Percentiles rank a stretch among this genome's conserved stretches.
These are phyloP conservation scores for Jackrogersella minutella DNA, from an alignment of 495 filamentous ascomycete genomes.

Conservation along the genomic window DNA sequence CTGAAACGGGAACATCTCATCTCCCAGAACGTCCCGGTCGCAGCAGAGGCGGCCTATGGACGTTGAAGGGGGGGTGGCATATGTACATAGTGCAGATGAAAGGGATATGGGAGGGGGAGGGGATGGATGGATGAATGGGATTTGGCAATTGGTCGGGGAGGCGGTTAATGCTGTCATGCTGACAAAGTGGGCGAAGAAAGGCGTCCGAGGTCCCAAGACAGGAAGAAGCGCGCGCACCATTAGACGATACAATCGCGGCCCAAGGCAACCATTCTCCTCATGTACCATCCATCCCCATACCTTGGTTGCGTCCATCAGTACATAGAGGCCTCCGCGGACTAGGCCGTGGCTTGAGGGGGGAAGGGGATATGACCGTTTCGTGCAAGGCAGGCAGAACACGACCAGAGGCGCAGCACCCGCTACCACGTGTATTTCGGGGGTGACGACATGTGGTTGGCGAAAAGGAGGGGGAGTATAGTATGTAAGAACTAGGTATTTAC, in stretches of 20 bases:
- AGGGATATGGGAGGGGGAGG: neutral
- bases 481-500: too few relatives aligned
- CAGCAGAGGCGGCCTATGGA: conserved; percentile 20
- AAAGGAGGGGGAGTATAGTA: neutral
- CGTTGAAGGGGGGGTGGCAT: conserved; percentile 14
- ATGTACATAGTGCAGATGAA: neutral
- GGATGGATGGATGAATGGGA: neutral
- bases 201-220: neutral
- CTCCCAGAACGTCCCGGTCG: conserved; percentile 23
- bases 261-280: too few relatives aligned
- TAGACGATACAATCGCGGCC: conserved; percentile 11
- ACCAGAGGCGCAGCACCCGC: conserved; percentile 32
- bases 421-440: conserved; percentile 35
- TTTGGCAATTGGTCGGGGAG: neutral
- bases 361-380: conserved; percentile 25
- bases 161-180: conserved; percentile 31
- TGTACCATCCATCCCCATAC: too few relatives aligned
- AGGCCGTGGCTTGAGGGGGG: neutral
- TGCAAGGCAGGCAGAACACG: neutral
- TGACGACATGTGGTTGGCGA: conserved; percentile 14
- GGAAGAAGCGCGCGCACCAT: neutral
- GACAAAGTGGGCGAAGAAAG: conserved; percentile 11
- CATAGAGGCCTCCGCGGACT: conserved; percentile 32
- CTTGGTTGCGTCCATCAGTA: too few relatives aligned
- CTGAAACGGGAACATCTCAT: conserved; percentile 34